A percentile compares a stretch with the other conserved stretches of the same genome.
Conservation (phyloP, 345 rosid species). For the Atalantia buxifolia region DNA sequence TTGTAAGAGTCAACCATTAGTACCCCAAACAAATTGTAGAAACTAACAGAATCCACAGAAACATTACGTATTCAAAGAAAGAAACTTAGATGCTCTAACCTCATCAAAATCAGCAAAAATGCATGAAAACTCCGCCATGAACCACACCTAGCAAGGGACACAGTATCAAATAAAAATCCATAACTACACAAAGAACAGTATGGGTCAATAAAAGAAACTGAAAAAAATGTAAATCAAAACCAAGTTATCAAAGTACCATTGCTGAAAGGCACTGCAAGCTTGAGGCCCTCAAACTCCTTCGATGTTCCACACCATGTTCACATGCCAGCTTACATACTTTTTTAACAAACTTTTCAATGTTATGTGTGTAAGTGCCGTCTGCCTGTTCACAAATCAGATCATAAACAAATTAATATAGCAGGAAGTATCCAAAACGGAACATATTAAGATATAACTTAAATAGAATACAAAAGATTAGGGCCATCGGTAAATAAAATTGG, state of each 20-base stretch:
- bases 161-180: slow-evolving; percentile 1
- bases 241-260: slow-evolving; percentile 48
- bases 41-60: neutral
- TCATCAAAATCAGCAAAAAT: slow-evolving; percentile 74
- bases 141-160: slow-evolving; percentile 74
- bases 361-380: slow-evolving; percentile 76
- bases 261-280: slow-evolving; percentile 93
- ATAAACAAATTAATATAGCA: neutral
- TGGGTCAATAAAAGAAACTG: neutral
- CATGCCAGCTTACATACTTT: slow-evolving; percentile 69
- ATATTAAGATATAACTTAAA: neutral
- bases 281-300: slow-evolving; percentile 58
- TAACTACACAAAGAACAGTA: neutral
- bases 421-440: neutral
- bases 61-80: neutral
- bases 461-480: neutral
- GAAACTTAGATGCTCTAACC: slow-evolving; percentile 37
- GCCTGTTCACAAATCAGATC: slow-evolving; percentile 43
- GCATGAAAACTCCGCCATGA: slow-evolving; percentile 74
- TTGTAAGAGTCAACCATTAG: neutral
- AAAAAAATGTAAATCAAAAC: neutral
- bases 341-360: slow-evolving; percentile 64
- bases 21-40: neutral
- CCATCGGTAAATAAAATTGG: neutral
- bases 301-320: slow-evolving; percentile 49